Conservation (phyloP, 768 basidiomycete genomes). For the Clitopilus passeckerianus region DNA sequence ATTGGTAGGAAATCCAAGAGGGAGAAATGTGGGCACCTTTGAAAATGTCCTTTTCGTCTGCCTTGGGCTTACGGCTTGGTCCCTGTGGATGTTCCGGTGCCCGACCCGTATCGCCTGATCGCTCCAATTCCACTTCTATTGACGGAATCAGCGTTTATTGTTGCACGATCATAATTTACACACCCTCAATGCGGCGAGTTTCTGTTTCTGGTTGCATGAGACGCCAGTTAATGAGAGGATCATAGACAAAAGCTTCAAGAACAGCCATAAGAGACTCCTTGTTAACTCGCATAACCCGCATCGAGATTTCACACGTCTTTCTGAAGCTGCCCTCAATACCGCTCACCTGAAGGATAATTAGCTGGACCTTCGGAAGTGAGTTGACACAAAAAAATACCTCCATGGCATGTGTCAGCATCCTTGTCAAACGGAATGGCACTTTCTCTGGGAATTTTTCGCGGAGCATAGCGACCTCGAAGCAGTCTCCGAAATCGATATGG, state of each 20-base stretch:
- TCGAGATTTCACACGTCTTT: slow-evolving; percentile 95
- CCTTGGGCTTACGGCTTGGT: slow-evolving; percentile 75
- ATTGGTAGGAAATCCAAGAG: slow-evolving; percentile 2
- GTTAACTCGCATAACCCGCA: slow-evolving; percentile 93
- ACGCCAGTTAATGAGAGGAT: slow-evolving; percentile 97
- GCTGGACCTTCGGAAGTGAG: slow-evolving; percentile 4
- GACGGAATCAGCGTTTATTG: slow-evolving; percentile 19
- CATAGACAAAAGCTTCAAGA: slow-evolving; percentile 97
- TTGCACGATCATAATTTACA: not conserved
- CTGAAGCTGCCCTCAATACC: slow-evolving; percentile 98
- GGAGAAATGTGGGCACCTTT: slow-evolving; percentile 52
- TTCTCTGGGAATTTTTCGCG: slow-evolving; percentile 99
- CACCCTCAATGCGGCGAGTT: slow-evolving; percentile 64
- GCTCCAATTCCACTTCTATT: slow-evolving; percentile 44
- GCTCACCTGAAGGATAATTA: slow-evolving; percentile 61
- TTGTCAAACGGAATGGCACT: slow-evolving; percentile 95
- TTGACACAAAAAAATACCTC: slow-evolving; percentile 50
- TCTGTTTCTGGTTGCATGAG: slow-evolving; percentile 84
- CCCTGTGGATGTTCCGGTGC: slow-evolving; percentile 74
- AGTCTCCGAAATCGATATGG: slow-evolving; percentile 97
- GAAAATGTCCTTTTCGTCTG: slow-evolving; percentile 93
- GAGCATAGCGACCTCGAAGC: slow-evolving; percentile 97
- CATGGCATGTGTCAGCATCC: slow-evolving; percentile 99
- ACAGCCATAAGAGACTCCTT: slow-evolving; percentile 99
- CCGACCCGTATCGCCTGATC: slow-evolving; percentile 58